Percentiles rank a stretch among this genome's conserved stretches.
phyloP scores from a whole-genome alignment of 208 protist genomes.

The Endotrypanum monterogeii region DNA sequence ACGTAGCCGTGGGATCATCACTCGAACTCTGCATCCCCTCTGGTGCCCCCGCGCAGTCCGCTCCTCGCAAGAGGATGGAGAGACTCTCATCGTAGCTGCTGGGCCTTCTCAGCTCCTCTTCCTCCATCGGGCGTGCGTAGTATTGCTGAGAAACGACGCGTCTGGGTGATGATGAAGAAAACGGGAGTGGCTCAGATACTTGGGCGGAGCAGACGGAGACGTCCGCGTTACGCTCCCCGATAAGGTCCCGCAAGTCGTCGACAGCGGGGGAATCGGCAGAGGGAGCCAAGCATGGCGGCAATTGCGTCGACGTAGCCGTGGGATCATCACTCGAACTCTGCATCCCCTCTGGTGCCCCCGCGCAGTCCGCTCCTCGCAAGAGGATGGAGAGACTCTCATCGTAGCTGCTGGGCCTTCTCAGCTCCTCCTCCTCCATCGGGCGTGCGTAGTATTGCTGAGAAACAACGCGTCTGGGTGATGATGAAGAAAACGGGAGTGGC shows the following conservation, averaged over 20 bases:
- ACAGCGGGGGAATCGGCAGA: conserved; percentile 19
- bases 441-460: neutral
- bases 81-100: too few relatives aligned
- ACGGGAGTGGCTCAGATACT: neutral
- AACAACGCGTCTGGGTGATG: neutral
- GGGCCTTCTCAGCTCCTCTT: too few relatives aligned
- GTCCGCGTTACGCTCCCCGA: conserved; percentile 1
- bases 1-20: conserved; percentile 7
- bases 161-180: neutral
- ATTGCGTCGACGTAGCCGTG: conserved; percentile 11
- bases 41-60: too few relatives aligned
- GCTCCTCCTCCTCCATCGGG: too few relatives aligned
- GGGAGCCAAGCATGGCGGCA: conserved; percentile 23
- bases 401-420: too few relatives aligned
- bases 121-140: neutral
- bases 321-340: conserved; percentile 15
- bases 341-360: conserved; percentile 19
- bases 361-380: too few relatives aligned
- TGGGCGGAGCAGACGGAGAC: neutral
- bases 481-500: neutral
- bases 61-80: too few relatives aligned
- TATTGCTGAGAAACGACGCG: neutral
- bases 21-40: conserved; percentile 22
- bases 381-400: too few relatives aligned
- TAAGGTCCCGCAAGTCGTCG: conserved; percentile 10